Percentiles rank a stretch among this genome's conserved stretches.
These are phyloP conservation scores for Colletotrichum sp. DNA, from an alignment of 2,329 filamentous ascomycete genomes.

Conservation along the genomic window DNA sequence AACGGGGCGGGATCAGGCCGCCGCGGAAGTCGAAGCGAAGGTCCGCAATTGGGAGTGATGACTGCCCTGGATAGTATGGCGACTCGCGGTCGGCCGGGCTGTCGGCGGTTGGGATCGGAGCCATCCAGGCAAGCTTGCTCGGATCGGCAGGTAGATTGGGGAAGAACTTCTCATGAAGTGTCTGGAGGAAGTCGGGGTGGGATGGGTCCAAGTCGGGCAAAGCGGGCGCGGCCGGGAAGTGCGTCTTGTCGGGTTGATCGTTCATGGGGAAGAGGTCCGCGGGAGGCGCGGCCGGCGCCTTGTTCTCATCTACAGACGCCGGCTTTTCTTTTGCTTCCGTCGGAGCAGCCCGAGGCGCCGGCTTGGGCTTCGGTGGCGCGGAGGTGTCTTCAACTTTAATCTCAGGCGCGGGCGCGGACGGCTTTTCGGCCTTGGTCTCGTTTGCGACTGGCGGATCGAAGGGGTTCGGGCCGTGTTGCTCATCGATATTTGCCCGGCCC, in stretches of 20 bases:
- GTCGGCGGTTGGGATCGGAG: conserved; percentile 68
- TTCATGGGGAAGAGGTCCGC: conserved; percentile 47
- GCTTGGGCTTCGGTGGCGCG: conserved; percentile 24
- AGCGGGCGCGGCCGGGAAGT: conserved; percentile 63
- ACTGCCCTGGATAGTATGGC: conserved; percentile 81
- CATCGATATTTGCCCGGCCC: conserved; percentile 76
- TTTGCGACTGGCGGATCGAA: conserved; percentile 40
- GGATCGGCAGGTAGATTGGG: conserved; percentile 86
- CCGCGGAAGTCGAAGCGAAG: conserved; percentile 92
- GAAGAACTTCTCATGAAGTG: conserved; percentile 93
- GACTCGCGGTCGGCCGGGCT: conserved; percentile 71
- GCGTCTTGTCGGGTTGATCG: conserved; percentile 47
- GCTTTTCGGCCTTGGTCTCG: not conserved
- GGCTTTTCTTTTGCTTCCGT: not conserved
- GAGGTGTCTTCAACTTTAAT: conserved; percentile 39
- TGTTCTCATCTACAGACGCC: conserved; percentile 42
- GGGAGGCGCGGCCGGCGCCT: conserved; percentile 44
- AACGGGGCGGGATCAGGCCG: conserved; percentile 76
- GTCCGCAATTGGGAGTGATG: conserved; percentile 73
- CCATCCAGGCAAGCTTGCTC: conserved; percentile 88
- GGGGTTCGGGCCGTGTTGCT: conserved; percentile 48
- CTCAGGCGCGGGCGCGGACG: conserved; percentile 28
- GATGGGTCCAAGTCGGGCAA: conserved; percentile 80
- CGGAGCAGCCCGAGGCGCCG: not conserved
- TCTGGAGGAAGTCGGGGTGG: conserved; percentile 81